Conservation (phyloP, 495 filamentous ascomycete genomes). For the Coniosporium apollinis region DNA sequence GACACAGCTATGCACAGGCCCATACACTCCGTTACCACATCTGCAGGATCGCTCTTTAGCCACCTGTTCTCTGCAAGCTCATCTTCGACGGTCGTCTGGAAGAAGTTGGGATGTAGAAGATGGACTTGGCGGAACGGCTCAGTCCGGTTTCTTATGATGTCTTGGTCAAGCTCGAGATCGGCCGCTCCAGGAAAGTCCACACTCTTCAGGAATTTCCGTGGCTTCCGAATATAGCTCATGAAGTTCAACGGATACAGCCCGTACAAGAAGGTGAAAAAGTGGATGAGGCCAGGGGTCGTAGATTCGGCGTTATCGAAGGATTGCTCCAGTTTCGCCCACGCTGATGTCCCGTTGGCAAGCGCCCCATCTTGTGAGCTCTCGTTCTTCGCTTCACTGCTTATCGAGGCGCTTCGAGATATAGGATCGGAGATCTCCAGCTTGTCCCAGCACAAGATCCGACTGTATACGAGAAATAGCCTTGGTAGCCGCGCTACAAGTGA, state of each 20-base stretch:
- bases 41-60: conserved; percentile 53
- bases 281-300: conserved; percentile 48
- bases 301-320: conserved; percentile 39
- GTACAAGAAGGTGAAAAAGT: conserved; percentile 67
- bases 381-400: no score
- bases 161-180: conserved; percentile 53
- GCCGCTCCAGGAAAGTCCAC: conserved; percentile 43
- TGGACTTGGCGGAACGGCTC: conserved; percentile 51
- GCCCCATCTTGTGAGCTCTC: no score
- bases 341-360: no score
- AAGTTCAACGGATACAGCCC: conserved; percentile 69
- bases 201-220: conserved; percentile 49
- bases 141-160: conserved; percentile 48
- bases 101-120: conserved; percentile 59
- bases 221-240: conserved; percentile 59
- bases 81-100: conserved; percentile 48
- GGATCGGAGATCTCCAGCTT: no score
- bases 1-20: conserved; percentile 28
- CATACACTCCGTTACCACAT: conserved; percentile 55
- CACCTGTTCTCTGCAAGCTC: conserved; percentile 57
- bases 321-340: conserved; percentile 43
- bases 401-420: no score
- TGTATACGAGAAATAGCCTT: conserved; percentile 59
- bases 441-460: conserved; percentile 58
- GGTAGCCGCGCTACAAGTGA: conserved; percentile 44